These are phyloP conservation scores for Fusarium sp. DNA, from an alignment of 2,329 filamentous ascomycete genomes.

Conservation along the genomic window DNA sequence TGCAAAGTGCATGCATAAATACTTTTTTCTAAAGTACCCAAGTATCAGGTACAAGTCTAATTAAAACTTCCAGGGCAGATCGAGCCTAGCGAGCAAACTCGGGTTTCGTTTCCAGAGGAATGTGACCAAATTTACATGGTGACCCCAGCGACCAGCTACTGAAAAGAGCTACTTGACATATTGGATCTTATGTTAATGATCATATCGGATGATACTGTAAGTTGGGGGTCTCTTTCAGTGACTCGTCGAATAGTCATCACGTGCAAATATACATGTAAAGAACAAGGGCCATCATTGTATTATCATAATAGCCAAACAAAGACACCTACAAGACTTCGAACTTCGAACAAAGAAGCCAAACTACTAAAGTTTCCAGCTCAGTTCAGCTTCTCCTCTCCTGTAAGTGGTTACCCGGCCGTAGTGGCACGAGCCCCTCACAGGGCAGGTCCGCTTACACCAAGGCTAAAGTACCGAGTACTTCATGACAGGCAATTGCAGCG, in stretches of 20 bases:
- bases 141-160: slow-evolving; percentile 34
- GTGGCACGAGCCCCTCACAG: slow-evolving; percentile 31
- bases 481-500: slow-evolving; percentile 26
- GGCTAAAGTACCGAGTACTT: slow-evolving; percentile 17
- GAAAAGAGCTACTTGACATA: slow-evolving; percentile 15
- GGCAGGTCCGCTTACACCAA: slow-evolving; percentile 9
- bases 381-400: slow-evolving; percentile 5
- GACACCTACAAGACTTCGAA: not conserved
- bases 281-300: not conserved
- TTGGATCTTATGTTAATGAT: slow-evolving; percentile 14
- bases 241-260: not conserved
- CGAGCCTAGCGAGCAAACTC: slow-evolving; percentile 27
- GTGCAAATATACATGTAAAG: not conserved
- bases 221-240: not conserved
- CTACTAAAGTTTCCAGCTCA: slow-evolving; percentile 1
- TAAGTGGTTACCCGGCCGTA: slow-evolving; percentile 36
- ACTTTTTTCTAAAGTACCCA: slow-evolving; percentile 20
- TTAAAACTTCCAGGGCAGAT: slow-evolving; percentile 36
- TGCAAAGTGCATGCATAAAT: slow-evolving; percentile 48
- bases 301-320: not conserved
- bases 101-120: slow-evolving; percentile 45
- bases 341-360: slow-evolving; percentile 20
- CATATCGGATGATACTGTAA: not conserved
- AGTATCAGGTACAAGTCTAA: slow-evolving; percentile 28
- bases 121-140: slow-evolving; percentile 40